Conservation (phyloP, 2,329 filamentous ascomycete species). For the Aspergillus uvarum region DNA sequence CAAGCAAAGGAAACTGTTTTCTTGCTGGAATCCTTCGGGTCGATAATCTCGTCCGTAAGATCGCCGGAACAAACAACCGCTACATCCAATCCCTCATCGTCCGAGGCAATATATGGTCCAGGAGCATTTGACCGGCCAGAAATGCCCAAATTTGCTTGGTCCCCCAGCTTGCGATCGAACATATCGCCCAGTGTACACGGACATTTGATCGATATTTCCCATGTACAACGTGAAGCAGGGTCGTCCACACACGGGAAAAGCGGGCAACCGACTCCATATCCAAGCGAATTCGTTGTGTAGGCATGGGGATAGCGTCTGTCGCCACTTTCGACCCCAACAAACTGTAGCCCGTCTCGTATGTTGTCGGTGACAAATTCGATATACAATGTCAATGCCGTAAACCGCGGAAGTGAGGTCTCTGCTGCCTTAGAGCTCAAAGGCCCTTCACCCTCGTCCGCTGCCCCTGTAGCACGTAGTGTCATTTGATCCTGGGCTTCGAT, state of each 20-base stretch:
- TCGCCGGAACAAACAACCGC: constrained; percentile 88
- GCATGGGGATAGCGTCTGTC: constrained; percentile 86
- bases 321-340: constrained; percentile 77
- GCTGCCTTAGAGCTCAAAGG: constrained; percentile 34
- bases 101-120: constrained; percentile 57
- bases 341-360: constrained; percentile 84
- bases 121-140: constrained; percentile 24
- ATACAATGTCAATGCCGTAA: constrained; percentile 61
- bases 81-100: constrained; percentile 86
- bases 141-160: constrained; percentile 21
- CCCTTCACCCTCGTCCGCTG: constrained; percentile 40
- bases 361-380: constrained; percentile 76
- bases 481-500: constrained; percentile 50
- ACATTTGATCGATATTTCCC: constrained; percentile 84
- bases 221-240: constrained; percentile 73
- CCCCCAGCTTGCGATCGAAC: constrained; percentile 42
- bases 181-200: constrained; percentile 83
- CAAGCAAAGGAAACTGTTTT: constrained; percentile 87
- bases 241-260: constrained; percentile 95
- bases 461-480: constrained; percentile 41
- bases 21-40: constrained; percentile 73
- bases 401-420: constrained; percentile 48
- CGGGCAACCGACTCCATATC: constrained; percentile 76
- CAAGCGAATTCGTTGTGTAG: constrained; percentile 79
- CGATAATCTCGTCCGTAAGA: constrained; percentile 76